Base-by-base conservation (phyloP, 257 asterid genomes). In the Thymus quinquecostatus region DNA sequence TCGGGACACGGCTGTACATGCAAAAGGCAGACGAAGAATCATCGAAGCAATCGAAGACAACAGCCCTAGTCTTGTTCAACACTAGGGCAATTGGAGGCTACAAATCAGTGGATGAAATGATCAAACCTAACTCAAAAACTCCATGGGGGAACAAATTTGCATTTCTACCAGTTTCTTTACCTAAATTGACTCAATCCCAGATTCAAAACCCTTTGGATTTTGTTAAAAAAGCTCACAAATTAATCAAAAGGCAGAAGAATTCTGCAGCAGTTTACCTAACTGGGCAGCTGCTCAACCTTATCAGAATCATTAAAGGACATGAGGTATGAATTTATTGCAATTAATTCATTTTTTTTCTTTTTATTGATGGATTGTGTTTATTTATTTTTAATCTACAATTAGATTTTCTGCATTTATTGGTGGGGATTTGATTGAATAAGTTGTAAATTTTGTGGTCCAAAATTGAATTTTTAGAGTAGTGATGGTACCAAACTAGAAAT, bases 141-240 rank as follows among this genome's bases (percentile, higher is more conserved):
- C 86, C 91, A 1, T 91, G 95, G 95, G 96, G 96, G 3, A 91
- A 91, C 53, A 88, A 75, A 4, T 80, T 89, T 21, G 84, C 91
- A 6, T 87, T 91, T 66, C 57, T 88, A 59, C 91, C 76, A 1
- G 75, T 89, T 53, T 34, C 86, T 0, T 0, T 91, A 0, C 92
- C 97, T 0, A 75, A 87, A 33, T 36, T 88, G 28, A 41, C 64
- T 0, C 48, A 7, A 0, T 49, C 62, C 0, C 68, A 78, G 54
- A 48, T 72, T 2, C 28, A 72, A 6, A 60, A 83, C 49, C 95
- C 96, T 0, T 83, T 89, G 44, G 10, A 51, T 2, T 89, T 89
- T 44, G 78, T 89, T n/a, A 44, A 47, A 11, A 75, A 74, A 38
- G 95, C 95, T 2, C 88, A 85, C 0, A 64, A 29, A 6, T 34